Base-by-base conservation (phyloP, 2,329 filamentous ascomycete genomes). In the Phyllosticta citriasiana region DNA sequence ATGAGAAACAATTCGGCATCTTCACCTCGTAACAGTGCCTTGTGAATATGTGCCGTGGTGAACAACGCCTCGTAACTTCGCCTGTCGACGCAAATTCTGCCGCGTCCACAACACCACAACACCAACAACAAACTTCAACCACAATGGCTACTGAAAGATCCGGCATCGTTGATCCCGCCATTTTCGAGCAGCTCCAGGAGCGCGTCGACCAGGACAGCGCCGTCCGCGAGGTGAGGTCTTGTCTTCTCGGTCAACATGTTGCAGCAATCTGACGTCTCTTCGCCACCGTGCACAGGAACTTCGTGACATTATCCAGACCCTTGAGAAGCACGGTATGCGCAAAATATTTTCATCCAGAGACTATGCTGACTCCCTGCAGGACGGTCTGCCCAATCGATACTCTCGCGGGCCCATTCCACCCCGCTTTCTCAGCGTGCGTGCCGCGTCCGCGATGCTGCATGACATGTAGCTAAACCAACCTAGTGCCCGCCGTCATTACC, bases 371-470 rank as follows among this genome's bases (percentile, higher is more conserved):
- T 52, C 22, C 27, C 58, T 63, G 62, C 62, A 83, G 88, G 89
- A 65, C 85, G 89, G 68, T 86, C 85, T 64, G 87, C 88, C 24
- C 89, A 93, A 69, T 91, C 92, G 53, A 83, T 92, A 59, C 83
- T 97, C 57, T 94, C 93, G 47, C 83, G 90, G 71, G 90, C 94
- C 57, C 94, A 99, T 76, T 94, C 92, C 2, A 96, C 91, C 4
- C 86, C 90, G 12, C 83, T 86, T 25, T 73, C 78, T 62, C 77
- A 85, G 55, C 73, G 86, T 88, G 72, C 70, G 83, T 76, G 22
- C 51, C 35, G 51, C 35, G 57, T 25, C 26, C 27, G 57, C 9
- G 3, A 47, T 40, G 47, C 55, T 26, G 50, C 26, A 51, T 65
- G 69, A 33, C 68, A 51, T 7, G 4, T 4, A n/a, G 40, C 40